phyloP scores from a whole-genome alignment of 2,329 filamentous ascomycete genomes.

The Rhynchosporium secalis region DNA sequence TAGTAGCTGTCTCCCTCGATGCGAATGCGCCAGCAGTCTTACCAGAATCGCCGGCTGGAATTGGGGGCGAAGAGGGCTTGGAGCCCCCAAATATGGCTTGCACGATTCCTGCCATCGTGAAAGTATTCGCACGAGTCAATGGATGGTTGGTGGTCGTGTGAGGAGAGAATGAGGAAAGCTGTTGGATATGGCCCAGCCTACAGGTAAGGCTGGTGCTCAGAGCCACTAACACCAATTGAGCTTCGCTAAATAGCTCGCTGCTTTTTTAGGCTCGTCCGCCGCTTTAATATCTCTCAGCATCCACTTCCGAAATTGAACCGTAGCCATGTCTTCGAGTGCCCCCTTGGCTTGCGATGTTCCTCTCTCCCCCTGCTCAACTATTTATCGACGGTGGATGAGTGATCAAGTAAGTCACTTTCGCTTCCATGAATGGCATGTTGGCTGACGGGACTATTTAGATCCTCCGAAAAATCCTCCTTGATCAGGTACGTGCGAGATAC shows the following conservation, averaged over 20 bases:
- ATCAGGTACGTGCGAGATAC: background rate
- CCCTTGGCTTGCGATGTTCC: background rate
- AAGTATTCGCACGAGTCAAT: slow-evolving; percentile 14
- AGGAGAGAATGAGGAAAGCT: background rate
- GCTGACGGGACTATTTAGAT: background rate
- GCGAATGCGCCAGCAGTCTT: slow-evolving; percentile 41
- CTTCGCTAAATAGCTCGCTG: background rate
- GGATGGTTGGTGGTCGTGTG: slow-evolving; percentile 14
- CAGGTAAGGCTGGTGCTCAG: background rate
- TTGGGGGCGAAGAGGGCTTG: slow-evolving; percentile 56
- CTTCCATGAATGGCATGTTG: too few relatives aligned
- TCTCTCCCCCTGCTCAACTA: background rate
- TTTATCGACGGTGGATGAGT: slow-evolving; percentile 7
- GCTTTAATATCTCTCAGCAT: slow-evolving; percentile 2
- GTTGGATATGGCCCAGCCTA: background rate
- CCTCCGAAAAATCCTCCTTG: background rate
- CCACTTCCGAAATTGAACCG: slow-evolving; percentile 15
- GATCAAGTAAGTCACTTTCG: background rate
- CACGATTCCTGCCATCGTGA: slow-evolving; percentile 39
- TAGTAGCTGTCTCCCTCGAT: slow-evolving; percentile 11
- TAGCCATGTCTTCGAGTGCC: background rate
- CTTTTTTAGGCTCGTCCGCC: background rate
- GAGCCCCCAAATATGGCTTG: slow-evolving; percentile 67
- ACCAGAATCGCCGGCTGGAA: slow-evolving; percentile 63
- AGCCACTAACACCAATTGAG: background rate